phyloP scores from a whole-genome alignment of 768 basidiomycete genomes.

The Strobilomyces dryophilus region DNA sequence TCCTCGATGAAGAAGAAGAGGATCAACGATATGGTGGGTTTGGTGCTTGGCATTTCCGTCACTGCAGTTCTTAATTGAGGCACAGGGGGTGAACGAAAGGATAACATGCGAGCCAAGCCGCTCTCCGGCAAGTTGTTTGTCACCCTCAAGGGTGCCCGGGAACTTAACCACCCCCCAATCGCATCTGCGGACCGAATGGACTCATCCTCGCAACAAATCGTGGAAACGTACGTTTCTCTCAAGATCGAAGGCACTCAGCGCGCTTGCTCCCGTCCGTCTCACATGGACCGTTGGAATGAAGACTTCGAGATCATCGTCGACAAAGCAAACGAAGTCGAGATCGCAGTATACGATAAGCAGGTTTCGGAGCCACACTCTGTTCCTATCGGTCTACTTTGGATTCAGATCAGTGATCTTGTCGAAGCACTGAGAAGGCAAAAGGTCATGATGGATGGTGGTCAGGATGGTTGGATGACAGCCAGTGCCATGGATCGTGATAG shows the following conservation, averaged over 20 bases:
- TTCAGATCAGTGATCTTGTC: conserved; percentile 91
- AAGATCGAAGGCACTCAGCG: conserved; percentile 95
- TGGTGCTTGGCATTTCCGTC: background rate
- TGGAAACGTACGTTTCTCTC: conserved; percentile 88
- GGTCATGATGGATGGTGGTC: conserved; percentile 79
- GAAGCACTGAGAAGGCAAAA: conserved; percentile 92
- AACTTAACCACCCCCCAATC: conserved; percentile 91
- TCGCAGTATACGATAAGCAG: conserved; percentile 92
- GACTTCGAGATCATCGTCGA: conserved; percentile 95
- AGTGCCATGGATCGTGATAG: conserved; percentile 76
- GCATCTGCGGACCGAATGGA: conserved; percentile 55
- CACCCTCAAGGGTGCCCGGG: conserved; percentile 84
- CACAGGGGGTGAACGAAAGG: conserved; percentile 82
- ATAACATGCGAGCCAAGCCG: conserved; percentile 89
- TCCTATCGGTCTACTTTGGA: conserved; percentile 94
- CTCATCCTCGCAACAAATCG: conserved; percentile 70
- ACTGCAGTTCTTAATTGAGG: conserved; percentile 34
- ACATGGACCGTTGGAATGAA: conserved; percentile 97
- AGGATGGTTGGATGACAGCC: conserved; percentile 94
- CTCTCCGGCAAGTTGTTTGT: conserved; percentile 90
- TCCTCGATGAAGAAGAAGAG: conserved; percentile 83
- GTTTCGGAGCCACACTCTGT: conserved; percentile 74
- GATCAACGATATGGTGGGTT: conserved; percentile 61
- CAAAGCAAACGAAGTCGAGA: conserved; percentile 98
- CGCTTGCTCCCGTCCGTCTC: conserved; percentile 86